Conservation (phyloP, 352 stramenopile species). For the Phytophthora citrophthora region DNA sequence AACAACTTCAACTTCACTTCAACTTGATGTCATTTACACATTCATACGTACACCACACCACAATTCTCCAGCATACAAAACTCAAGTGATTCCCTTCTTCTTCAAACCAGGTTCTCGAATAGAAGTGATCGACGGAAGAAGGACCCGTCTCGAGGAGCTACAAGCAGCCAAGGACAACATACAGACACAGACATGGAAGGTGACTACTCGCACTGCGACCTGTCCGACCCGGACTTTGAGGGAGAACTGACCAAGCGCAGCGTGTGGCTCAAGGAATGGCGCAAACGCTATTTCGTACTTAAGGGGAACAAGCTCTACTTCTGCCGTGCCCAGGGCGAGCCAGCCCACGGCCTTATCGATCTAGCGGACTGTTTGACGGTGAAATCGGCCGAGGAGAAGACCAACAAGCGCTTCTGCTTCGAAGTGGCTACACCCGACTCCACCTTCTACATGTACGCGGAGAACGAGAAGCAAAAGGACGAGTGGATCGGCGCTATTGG, state of each 20-base stretch:
- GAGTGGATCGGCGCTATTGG: slow-evolving; percentile 96
- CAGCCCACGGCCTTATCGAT: slow-evolving; percentile 90
- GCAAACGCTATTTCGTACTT: slow-evolving; percentile 91
- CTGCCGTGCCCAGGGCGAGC: slow-evolving; percentile 70
- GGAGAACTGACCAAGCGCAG: slow-evolving; percentile 91
- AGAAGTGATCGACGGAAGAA: neutral
- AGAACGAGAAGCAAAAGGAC: slow-evolving; percentile 93
- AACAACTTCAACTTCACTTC: neutral
- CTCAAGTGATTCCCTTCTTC: neutral
- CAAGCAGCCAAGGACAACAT: neutral
- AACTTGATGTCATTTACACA: neutral
- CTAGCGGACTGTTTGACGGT: slow-evolving; percentile 91
- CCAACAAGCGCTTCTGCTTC: slow-evolving; percentile 92
- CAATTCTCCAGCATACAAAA: neutral
- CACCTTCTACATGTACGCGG: slow-evolving; percentile 93
- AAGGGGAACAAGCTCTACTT: slow-evolving; percentile 94
- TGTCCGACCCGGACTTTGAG: slow-evolving; percentile 88
- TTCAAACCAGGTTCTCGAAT: neutral
- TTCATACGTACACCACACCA: neutral
- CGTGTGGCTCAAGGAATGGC: slow-evolving; percentile 93
- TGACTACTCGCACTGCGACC: slow-evolving; percentile 76
- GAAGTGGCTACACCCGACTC: slow-evolving; percentile 89
- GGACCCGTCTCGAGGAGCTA: neutral
- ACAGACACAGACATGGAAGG: slow-evolving; percentile 55
- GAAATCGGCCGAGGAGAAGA: slow-evolving; percentile 92